Conservation (phyloP, 1,284 basidiomycete species). For the Rhizoctonia solani region DNA sequence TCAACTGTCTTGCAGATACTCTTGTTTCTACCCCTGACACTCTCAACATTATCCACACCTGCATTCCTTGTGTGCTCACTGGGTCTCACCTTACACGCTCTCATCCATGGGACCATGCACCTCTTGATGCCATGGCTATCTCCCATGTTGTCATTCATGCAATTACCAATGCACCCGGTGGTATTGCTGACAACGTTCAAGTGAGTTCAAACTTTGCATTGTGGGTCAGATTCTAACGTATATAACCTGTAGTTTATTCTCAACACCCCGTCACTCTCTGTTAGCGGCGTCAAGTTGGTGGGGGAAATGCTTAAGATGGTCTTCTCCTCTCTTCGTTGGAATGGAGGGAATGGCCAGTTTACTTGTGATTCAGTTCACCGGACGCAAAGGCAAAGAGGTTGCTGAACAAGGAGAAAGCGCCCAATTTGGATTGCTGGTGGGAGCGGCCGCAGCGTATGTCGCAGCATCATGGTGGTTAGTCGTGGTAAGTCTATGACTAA, state of each 20-base stretch:
- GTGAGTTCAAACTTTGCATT: constrained; percentile 55
- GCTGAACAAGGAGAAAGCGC: constrained; percentile 70
- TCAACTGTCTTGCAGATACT: constrained; percentile 74
- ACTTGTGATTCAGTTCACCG: constrained; percentile 70
- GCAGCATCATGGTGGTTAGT: constrained; percentile 80
- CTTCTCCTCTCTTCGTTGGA: constrained; percentile 75
- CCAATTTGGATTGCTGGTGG: constrained; percentile 74
- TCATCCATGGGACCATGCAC: constrained; percentile 40
- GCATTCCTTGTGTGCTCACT: constrained; percentile 82
- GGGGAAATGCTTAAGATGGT: constrained; percentile 70
- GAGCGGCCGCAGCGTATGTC: constrained; percentile 74
- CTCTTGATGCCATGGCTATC: constrained; percentile 46
- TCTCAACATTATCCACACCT: constrained; percentile 75
- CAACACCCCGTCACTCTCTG: constrained; percentile 18
- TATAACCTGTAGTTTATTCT: constrained; percentile 56
- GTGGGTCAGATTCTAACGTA: constrained; percentile 41
- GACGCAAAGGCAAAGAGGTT: constrained; percentile 71
- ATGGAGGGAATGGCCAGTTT: constrained; percentile 84
- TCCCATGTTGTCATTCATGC: constrained; percentile 67
- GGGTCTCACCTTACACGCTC: constrained; percentile 61
- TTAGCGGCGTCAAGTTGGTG: constrained; percentile 64
- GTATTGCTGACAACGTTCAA: constrained; percentile 81
- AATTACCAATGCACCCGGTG: constrained; percentile 79
- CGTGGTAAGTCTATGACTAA: constrained; percentile 53
- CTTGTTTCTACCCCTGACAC: constrained; percentile 79